Evolutionary conservation across 306 rosid genomes (phyloP), one percentile per base, ranked within the genome.

Genomic region (Cicer yamashitae): DNA sequence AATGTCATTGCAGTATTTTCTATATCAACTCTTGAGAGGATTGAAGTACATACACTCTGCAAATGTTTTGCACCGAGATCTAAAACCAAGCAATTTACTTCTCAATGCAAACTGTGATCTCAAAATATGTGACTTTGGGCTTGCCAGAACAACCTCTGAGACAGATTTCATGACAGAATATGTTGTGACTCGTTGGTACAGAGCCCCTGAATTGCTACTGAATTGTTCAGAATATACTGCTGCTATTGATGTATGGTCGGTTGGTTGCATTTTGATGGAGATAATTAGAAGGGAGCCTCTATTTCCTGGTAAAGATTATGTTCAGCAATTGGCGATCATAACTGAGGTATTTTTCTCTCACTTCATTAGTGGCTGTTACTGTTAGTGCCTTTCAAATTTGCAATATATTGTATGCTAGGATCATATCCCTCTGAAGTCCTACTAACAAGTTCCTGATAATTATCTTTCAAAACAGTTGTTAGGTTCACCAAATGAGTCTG

Each of bases 401-500:
- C 7, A 8, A 52, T 5, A 15, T 67, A 18, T 50, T 44, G 48
- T 14, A 57, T 72, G 66, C 40, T 66, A 44, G 76, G 22, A 71
- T 71, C 18, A 15, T 34, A 56, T 45, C 40, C 50, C 74, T 77
- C 4, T 54, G 44, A 77, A 44, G 13, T 15, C 8, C 56, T 74
- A 61, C 54, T 44, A 56, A 63, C 44, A 17, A 44, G 58, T 30
- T 84, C 54, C 70, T 81, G 8, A 59, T n/a, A n/a, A 7, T 75
- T 39, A 10, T 80, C 58, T 66, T 45, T 15, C 50, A 5, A 30
- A 83, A 77, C 86, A 94, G 97, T 83, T 94, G 37, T 54, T 94
- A 73, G 97, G 98, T 83, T 94, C 97, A 48, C 98, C 97, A 12
- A 85, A 85, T 51, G 97, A 94, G 74, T 86, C 90, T 18, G 91